Evolutionary conservation across 352 stramenopile species (phyloP), one percentile per base, ranked within the genome.

Genomic region (Hyphochytrium catenoides): DNA sequence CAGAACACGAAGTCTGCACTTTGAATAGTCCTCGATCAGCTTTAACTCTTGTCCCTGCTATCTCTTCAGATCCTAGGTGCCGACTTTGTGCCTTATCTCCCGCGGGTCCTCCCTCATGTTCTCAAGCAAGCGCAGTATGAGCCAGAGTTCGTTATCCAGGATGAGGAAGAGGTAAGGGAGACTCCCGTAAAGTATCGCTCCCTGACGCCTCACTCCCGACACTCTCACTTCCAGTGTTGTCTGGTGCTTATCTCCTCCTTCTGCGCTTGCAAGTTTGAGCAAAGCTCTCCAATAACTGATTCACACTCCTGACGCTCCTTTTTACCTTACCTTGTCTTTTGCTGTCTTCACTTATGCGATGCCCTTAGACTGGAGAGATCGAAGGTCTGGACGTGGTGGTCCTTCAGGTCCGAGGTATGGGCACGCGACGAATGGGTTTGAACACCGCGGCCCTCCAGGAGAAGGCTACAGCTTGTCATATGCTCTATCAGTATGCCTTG

Each of bases 1-100:
- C 23, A n/a, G n/a, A n/a, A n/a, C n/a, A n/a, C n/a, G n/a, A n/a
- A n/a, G n/a, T n/a, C n/a, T n/a, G n/a, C n/a, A n/a, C n/a, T n/a
- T n/a, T n/a, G n/a, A n/a, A n/a, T n/a, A n/a, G n/a, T n/a, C n/a
- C n/a, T n/a, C n/a, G n/a, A n/a, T n/a, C n/a, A n/a, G n/a, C n/a
- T n/a, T n/a, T n/a, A n/a, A n/a, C n/a, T n/a, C n/a, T n/a, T n/a
- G n/a, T n/a, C n/a, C n/a, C n/a, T n/a, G n/a, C n/a, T n/a, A n/a
- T n/a, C n/a, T n/a, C n/a, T n/a, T n/a, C n/a, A n/a, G n/a, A n/a
- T n/a, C n/a, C n/a, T n/a, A n/a, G n/a, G n/a, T n/a, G n/a, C n/a
- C n/a, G 67, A 84, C 51, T 81, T 84, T 33, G 69, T 81, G 40
- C 59, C 69, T 33, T 84, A 84, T 50, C 44, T 84, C 40, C 67